Percentiles rank a stretch among this genome's conserved stretches.
These are phyloP conservation scores for Penicillium sp. DNA, from an alignment of 2,329 filamentous ascomycete genomes.

Conservation along the genomic window DNA sequence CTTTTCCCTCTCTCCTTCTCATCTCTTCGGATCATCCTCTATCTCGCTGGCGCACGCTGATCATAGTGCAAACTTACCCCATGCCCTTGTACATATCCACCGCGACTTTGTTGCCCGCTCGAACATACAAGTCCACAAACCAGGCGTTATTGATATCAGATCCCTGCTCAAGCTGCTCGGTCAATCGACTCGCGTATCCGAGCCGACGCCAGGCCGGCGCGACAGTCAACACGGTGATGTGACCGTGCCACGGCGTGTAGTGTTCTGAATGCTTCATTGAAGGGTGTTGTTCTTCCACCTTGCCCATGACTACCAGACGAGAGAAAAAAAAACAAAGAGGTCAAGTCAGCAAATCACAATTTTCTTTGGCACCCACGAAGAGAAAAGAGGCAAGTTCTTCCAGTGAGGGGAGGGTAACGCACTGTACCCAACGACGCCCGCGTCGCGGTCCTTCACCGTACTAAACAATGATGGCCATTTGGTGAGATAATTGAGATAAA, in stretches of 20 bases:
- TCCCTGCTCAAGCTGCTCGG: conserved; percentile 71
- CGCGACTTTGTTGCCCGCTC: conserved; percentile 79
- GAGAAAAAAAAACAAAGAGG: too few species aligned
- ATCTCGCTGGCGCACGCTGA: too few species aligned
- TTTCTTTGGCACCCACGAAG: neutral
- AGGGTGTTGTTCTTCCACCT: conserved; percentile 80
- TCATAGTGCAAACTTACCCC: conserved; percentile 51
- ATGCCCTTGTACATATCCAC: conserved; percentile 84
- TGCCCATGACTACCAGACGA: conserved; percentile 72
- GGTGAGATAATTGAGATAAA: conserved; percentile 93
- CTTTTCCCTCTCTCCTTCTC: too few species aligned
- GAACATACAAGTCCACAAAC: conserved; percentile 94
- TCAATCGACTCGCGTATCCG: conserved; percentile 79
- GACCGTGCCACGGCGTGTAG: conserved; percentile 98
- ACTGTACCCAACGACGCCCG: conserved; percentile 95
- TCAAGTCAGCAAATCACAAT: neutral
- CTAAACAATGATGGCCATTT: conserved; percentile 95
- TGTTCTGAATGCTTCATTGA: conserved; percentile 70
- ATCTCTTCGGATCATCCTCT: too few species aligned
- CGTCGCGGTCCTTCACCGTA: conserved; percentile 76
- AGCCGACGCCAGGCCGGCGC: conserved; percentile 78
- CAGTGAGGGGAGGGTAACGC: conserved; percentile 31
- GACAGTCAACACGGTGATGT: conserved; percentile 93
- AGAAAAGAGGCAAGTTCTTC: neutral
- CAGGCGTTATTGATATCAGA: conserved; percentile 79